Base-by-base conservation (phyloP, 495 filamentous ascomycete genomes). In the Eremomyces bilateralis region DNA sequence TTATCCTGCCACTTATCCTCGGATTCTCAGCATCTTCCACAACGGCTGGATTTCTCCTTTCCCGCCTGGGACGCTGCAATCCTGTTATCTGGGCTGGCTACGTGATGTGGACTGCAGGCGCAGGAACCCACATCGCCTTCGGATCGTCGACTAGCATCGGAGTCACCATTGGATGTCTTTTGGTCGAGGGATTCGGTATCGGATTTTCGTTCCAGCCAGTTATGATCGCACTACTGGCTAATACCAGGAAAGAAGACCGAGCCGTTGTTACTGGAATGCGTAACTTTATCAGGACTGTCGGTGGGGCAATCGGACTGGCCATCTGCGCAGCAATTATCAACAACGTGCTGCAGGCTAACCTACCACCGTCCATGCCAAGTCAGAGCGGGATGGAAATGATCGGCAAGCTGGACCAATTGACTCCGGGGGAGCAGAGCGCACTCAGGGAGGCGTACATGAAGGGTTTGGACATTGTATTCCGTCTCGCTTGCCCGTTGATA, bases 1-100 rank as follows among this genome's bases (percentile, higher is more conserved):
- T 67, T 34, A 62, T 58, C 3, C 46, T 57, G 13, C 60, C 65
- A 0, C 59, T 69, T 49, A 61, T 70, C 12, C 45, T 53, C 13
- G 56, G 49, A 11, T 62, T 69, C 38, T 60, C 63, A 0, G 29
- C 58, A 1, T 49, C 57, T 4, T 69, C 63, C 3, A 55, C 64
- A 57, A 8, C 65, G 61, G 59, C 58, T 57, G 5, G 24, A 8
- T 8, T 28, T 28, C 8, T 28, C 8, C 24, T 28, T 8, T 28
- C 24, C 24, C 8, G 24, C 8, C 13, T 28, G 24, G 13, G 13
- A 8, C 24, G 24, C 24, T 28, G 24, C 24, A 28, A 28, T 28
- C 24, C 24, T 8, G 13, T 28, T 28, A 28, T 28, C 13, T 28
- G 24, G 24, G 24, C 24, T 8, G 24, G 24, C 8, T 28, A 28